Conservation (phyloP, 768 basidiomycete species). For the Termitomyces titanicus region DNA sequence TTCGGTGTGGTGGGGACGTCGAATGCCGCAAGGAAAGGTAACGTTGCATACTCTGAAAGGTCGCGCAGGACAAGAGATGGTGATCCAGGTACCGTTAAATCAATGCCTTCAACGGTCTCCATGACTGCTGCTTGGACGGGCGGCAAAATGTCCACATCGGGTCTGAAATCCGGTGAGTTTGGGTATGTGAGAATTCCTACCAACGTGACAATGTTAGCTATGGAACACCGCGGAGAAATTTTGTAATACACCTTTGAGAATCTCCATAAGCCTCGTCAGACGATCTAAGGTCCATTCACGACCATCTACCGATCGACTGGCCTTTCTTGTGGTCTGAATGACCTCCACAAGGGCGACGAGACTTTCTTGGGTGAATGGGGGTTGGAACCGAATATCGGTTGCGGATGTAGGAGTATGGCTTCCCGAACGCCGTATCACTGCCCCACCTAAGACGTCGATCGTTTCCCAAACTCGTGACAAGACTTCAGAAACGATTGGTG, state of each 20-base stretch:
- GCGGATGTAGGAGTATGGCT: conserved; percentile 11
- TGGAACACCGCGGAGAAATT: not conserved
- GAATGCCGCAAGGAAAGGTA: conserved; percentile 85
- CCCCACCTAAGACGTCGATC: conserved; percentile 62
- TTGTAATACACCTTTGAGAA: conserved; percentile 60
- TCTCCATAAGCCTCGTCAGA: conserved; percentile 65
- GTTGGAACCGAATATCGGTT: conserved; percentile 20
- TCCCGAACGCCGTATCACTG: conserved; percentile 34
- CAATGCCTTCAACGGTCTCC: conserved; percentile 64
- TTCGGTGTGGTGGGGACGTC: conserved; percentile 45
- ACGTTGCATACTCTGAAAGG: conserved; percentile 77
- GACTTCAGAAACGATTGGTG: conserved; percentile 38
- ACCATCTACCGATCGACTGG: conserved; percentile 43
- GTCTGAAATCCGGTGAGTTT: conserved; percentile 80
- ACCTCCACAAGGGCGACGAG: conserved; percentile 78
- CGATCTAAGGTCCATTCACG: conserved; percentile 66
- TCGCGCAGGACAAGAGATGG: conserved; percentile 79
- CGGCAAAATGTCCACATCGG: conserved; percentile 79
- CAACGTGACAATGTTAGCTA: not conserved
- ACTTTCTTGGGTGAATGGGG: conserved; percentile 80
- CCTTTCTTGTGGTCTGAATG: conserved; percentile 53
- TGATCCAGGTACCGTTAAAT: conserved; percentile 55
- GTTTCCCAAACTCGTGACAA: conserved; percentile 69
- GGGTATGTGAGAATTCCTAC: conserved; percentile 77
- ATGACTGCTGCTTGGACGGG: conserved; percentile 79